Evolutionary conservation across 2,329 filamentous ascomycete genomes (phyloP), one percentile per base, ranked within the genome.

Genomic region (Fusarium torulosum): DNA sequence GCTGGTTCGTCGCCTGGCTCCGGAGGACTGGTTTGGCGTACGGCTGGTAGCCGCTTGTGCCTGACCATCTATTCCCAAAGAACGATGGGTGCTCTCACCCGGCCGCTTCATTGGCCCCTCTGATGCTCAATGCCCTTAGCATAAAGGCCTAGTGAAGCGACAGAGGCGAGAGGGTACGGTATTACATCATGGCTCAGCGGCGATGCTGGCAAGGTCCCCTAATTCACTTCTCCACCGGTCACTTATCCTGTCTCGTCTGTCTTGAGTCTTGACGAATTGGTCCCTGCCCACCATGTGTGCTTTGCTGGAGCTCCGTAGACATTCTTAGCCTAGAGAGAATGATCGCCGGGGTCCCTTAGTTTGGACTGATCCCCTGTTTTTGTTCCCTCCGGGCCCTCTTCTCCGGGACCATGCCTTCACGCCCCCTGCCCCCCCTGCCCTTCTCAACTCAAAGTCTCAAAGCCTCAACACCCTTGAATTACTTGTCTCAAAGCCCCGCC

Each of bases 11-110:
- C 17, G 44, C 52, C 52, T 54, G 65, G 51, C 60, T 49, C 65
- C 65, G 51, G 51, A 45, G 40, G 45, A 69, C 61, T 68, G 66
- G 66, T 54, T 66, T 68, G 65, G 64, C 64, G 50, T 51, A 65
- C 53, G 50, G 60, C 35, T 58, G 65, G 50, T 67, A 40, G 46
- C 43, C 54, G 53, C 51, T 58, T 27, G 66, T 69, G 37, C 66
- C 66, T 69, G 62, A 67, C 57, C 67, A 70, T 69, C 66, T 41
- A 70, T 56, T 20, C 53, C 44, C 19, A 44, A 70, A 40, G 31
- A 47, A 63, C 47, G 43, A 69, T 49, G 50, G 47, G 35, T 47
- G 40, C n/a, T 21, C 20, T 23, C 31, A 6, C 11, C 15, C 17
- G 38, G 29, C 13, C n/a, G 14, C 33, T 11, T 35, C 21, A 64